Evolutionary conservation across 1,139 yeast species (phyloP).

Genomic region (Suhomyces wounanorum): DNA sequence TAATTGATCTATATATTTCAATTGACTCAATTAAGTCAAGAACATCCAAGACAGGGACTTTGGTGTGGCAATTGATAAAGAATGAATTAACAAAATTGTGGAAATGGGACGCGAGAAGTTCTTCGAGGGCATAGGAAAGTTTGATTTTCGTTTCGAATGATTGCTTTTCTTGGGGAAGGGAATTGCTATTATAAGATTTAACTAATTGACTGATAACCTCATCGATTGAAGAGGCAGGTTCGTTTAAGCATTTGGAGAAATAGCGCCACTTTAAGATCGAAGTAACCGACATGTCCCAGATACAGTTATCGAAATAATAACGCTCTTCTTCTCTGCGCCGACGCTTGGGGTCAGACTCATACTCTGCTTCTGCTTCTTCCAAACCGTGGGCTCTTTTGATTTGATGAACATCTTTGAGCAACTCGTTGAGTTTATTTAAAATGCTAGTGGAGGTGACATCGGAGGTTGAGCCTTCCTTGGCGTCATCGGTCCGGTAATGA

Average conservation of each 20-base stretch:
- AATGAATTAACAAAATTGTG: slow-evolving; percentile 32
- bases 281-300: slow-evolving; percentile 48
- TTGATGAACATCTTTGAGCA: slow-evolving; percentile 30
- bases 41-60: slow-evolving; percentile 37
- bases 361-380: neutral
- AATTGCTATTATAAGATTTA: slow-evolving; percentile 20
- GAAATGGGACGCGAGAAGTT: slow-evolving; percentile 24
- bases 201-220: slow-evolving; percentile 19
- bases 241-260: slow-evolving; percentile 22
- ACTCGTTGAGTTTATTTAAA: slow-evolving; percentile 32
- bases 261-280: slow-evolving; percentile 39
- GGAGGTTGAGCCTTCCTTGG: slow-evolving; percentile 25
- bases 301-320: slow-evolving; percentile 21
- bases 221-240: slow-evolving; percentile 18
- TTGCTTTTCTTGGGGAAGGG: slow-evolving; percentile 6
- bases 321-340: neutral
- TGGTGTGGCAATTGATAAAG: slow-evolving; percentile 38
- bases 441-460: slow-evolving; percentile 33
- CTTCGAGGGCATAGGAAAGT: slow-evolving; percentile 23
- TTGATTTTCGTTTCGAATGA: slow-evolving; percentile 21
- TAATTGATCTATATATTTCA: slow-evolving; percentile 30
- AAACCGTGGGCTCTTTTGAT: slow-evolving; percentile 10
- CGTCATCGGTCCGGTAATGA: slow-evolving; percentile 36
- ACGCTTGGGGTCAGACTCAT: slow-evolving; percentile 1
- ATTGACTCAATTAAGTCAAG: slow-evolving; percentile 34